Evolutionary conservation across 106 monocot genomes (phyloP), one percentile per base, ranked within the genome.

Genomic region (Xerophyta viscosa): DNA sequence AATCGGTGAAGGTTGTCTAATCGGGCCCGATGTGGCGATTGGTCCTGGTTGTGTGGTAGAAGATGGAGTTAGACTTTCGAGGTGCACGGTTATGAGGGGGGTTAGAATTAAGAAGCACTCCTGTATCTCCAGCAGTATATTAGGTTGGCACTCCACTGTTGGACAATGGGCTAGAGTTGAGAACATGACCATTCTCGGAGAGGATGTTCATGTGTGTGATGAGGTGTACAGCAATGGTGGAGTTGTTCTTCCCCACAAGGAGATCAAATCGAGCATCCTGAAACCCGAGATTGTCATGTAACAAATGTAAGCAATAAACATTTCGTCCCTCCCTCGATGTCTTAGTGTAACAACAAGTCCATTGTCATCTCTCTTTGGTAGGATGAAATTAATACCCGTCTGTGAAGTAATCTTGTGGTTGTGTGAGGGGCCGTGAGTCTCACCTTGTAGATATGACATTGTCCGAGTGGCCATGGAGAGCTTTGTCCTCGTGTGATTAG

Each of bases 271-370:
- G 3, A 80, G 56, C 68, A 84, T 90, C 54, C 57, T 84, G 6
- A 90, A 90, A 55, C 90, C 84, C 18, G 90, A 74, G 63, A 90
- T 90, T 43, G 84, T 90, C 54, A 80, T 90, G 90, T 90, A 45
- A 71, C 46, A 20, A 20, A 19, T 13, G 46, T 18, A 18, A 13
- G n/a, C n/a, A 46, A 46, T 33, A 5, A n/a, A n/a, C n/a, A n/a
- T n/a, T n/a, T n/a, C n/a, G n/a, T n/a, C n/a, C n/a, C n/a, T n/a
- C n/a, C n/a, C n/a, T n/a, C n/a, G n/a, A n/a, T n/a, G n/a, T n/a
- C n/a, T n/a, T n/a, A n/a, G n/a, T n/a, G n/a, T n/a, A n/a, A n/a
- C n/a, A n/a, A n/a, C n/a, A n/a, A n/a, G n/a, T n/a, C n/a, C n/a
- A n/a, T n/a, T n/a, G n/a, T n/a, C n/a, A n/a, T n/a, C n/a, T n/a